phyloP scores from a whole-genome alignment of 1,284 basidiomycete genomes.

The Crepidotus sp. region DNA sequence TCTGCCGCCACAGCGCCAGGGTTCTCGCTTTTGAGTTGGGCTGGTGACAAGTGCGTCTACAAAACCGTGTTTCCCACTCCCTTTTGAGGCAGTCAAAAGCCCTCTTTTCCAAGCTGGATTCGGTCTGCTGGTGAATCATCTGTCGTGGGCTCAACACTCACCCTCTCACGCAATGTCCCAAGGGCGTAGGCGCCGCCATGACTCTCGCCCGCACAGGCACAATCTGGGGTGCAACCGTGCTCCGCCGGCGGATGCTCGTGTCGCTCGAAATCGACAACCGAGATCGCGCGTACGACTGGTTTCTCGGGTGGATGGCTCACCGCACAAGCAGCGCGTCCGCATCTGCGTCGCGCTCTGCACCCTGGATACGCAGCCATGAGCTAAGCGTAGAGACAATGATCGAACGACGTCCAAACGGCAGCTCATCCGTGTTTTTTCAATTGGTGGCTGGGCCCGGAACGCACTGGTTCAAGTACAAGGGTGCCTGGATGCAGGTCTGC shows the following conservation, averaged over 20 bases:
- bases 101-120: slow-evolving; percentile 96
- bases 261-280: slow-evolving; percentile 96
- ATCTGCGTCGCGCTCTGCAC: slow-evolving; percentile 26
- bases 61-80: slow-evolving; percentile 4
- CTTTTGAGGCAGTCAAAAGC: slow-evolving; percentile 37
- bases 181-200: slow-evolving; percentile 84
- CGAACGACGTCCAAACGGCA: slow-evolving; percentile 84
- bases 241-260: slow-evolving; percentile 87
- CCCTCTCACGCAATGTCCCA: slow-evolving; percentile 2
- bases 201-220: slow-evolving; percentile 67
- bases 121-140: slow-evolving; percentile 73
- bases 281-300: slow-evolving; percentile 94
- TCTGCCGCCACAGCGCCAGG: slow-evolving; percentile 1
- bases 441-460: slow-evolving; percentile 93
- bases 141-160: slow-evolving; percentile 5
- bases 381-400: slow-evolving; percentile 90
- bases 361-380: slow-evolving; percentile 78
- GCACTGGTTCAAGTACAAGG: slow-evolving; percentile 86
- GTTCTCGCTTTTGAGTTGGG: slow-evolving; percentile 20
- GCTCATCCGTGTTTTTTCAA: slow-evolving; percentile 79
- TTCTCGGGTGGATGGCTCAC: slow-evolving; percentile 92
- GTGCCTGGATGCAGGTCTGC: slow-evolving; percentile 91
- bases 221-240: slow-evolving; percentile 62
- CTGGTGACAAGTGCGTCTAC: slow-evolving; percentile 43
- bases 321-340: slow-evolving; percentile 30